Conservation (phyloP, 192 early-diverging fungal species). For the Podila epigama region DNA sequence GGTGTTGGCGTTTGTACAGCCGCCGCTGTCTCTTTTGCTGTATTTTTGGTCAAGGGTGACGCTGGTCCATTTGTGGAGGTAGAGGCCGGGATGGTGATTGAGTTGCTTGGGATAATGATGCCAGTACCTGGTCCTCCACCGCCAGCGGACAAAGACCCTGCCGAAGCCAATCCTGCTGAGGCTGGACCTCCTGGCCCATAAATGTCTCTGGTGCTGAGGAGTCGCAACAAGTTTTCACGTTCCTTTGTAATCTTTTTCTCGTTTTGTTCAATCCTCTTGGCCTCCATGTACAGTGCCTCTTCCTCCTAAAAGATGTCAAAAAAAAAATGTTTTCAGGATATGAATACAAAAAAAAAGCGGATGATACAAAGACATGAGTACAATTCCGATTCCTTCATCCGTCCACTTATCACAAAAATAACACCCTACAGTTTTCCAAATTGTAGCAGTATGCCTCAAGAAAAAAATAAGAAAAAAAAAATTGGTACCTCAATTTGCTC, state of each 20-base stretch:
- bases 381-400: too few relatives aligned
- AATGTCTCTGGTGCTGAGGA: slow-evolving; percentile 62
- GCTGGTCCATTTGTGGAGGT: slow-evolving; percentile 5
- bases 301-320: slow-evolving; percentile 64
- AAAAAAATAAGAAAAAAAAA: background rate
- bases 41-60: slow-evolving; percentile 12
- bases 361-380: too few relatives aligned
- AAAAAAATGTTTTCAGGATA: background rate
- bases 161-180: slow-evolving; percentile 33
- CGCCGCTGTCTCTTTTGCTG: background rate
- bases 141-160: slow-evolving; percentile 13
- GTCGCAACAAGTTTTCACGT: slow-evolving; percentile 78
- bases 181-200: slow-evolving; percentile 40
- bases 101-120: slow-evolving; percentile 50
- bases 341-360: background rate
- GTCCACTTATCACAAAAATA: too few relatives aligned
- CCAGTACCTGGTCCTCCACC: slow-evolving; percentile 37
- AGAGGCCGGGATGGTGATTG: slow-evolving; percentile 44
- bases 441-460: too few relatives aligned
- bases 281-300: slow-evolving; percentile 80
- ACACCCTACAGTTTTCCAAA: too few relatives aligned
- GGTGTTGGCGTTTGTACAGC: slow-evolving; percentile 1
- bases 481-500: slow-evolving; percentile 71
- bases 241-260: slow-evolving; percentile 79
- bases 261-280: slow-evolving; percentile 81